Evolutionary conservation across 1,284 basidiomycete genomes (phyloP), one percentile per base, ranked within the genome.

Genomic region (Moesziomyces sp.): DNA sequence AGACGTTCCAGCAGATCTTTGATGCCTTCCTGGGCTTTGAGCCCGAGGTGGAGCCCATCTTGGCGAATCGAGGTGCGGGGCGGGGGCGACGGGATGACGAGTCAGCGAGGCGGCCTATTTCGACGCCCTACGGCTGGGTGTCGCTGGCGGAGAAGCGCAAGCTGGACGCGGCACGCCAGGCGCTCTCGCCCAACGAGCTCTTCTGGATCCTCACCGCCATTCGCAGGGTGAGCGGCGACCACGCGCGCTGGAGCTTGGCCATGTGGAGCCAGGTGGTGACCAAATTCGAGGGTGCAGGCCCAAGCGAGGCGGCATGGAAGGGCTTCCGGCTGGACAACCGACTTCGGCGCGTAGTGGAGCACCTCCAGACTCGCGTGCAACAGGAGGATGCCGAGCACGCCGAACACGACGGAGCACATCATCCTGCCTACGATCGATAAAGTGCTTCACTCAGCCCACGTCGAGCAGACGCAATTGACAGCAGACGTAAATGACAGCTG

Each of bases 141-240:
- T 55, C 61, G 3, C 28, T 55, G 33, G 14, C 47, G 26, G 54
- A 69, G 40, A 69, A 63, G 49, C 50, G 66, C 11, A 33, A 28
- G 11, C 8, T 69, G 52, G 66, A 69, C 42, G 56, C 40, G 28
- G 11, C 49, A 9, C 48, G 57, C 23, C 54, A 51, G 2, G 56
- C 63, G 28, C 72, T 67, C 19, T 57, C 63, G 18, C 43, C 56
- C 24, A 63, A 75, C n/a, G 59, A 75, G 48, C 58, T 71, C 5
- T 75, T 75, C 33, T 75, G 61, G 61, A 52, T 71, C 23, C 47
- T 75, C 6, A 75, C 73, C 2, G 63, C 73, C 0, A 60, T 75
- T 14, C 59, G 73, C 2, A 53, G 73, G 45, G 63, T 71, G 13
- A 71, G 68, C 47, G 35, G 60, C 13, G 73, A 75, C 35, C 46